phyloP scores from a whole-genome alignment of 176 grass and related monocot genomes.

The Cymbopogon citratus region DNA sequence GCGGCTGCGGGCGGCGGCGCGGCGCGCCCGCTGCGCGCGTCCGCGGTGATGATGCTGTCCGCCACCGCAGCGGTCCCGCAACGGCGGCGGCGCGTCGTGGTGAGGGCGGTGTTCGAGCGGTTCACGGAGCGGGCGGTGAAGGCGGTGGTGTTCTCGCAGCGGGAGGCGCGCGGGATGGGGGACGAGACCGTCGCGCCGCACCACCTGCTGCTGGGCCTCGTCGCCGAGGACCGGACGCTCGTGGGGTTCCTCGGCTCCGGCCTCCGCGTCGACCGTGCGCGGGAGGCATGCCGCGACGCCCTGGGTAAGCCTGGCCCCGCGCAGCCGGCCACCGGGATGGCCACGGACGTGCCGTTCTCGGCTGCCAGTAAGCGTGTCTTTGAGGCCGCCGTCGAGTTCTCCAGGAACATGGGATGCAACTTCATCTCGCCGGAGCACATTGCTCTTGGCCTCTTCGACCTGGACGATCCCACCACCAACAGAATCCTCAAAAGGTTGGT shows the following conservation, averaged over 20 bases:
- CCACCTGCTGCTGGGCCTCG: conserved; percentile 91
- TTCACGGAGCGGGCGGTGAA: conserved; percentile 90
- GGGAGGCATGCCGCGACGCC: conserved; percentile 53
- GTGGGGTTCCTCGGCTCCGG: conserved; percentile 68
- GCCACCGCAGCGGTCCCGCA: neutral
- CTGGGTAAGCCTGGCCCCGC: conserved; percentile 4
- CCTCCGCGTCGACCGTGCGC: conserved; percentile 67
- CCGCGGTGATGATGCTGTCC: neutral
- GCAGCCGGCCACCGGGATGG: conserved; percentile 24
- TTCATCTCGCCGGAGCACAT: conserved; percentile 91
- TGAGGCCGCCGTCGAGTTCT: conserved; percentile 63
- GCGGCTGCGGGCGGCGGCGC: neutral
- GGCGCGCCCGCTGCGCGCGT: conserved; percentile 15
- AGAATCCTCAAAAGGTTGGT: conserved; percentile 71
- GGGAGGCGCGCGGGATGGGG: conserved; percentile 80
- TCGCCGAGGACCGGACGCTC: conserved; percentile 63
- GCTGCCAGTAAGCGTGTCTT: conserved; percentile 70
- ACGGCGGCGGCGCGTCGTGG: conserved; percentile 23
- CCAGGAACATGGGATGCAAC: conserved; percentile 73
- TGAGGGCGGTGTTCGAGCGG: conserved; percentile 79
- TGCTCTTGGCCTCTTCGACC: conserved; percentile 62
- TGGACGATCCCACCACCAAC: conserved; percentile 64
- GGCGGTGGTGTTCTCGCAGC: conserved; percentile 72
- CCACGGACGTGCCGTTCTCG: conserved; percentile 77
- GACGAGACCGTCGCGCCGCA: conserved; percentile 68